These are phyloP conservation scores for Magnaporthiopsis poae DNA, from an alignment of 2,329 filamentous ascomycete species.

Conservation along the genomic window DNA sequence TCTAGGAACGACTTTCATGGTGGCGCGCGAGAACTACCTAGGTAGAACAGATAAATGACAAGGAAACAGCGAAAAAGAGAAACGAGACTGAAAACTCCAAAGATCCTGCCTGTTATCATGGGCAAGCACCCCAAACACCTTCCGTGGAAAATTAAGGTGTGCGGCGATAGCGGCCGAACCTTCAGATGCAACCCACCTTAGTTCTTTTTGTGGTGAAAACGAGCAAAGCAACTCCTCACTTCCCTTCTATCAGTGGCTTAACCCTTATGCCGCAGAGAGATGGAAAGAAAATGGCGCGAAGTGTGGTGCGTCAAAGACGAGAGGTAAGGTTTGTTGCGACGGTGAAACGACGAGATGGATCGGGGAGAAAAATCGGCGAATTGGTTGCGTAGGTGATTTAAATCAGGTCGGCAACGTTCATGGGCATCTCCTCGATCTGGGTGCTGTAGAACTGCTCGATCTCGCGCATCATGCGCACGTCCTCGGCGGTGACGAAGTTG, in stretches of 20 bases:
- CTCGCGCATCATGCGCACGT: conserved; percentile 91
- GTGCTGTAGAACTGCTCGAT: conserved; percentile 96
- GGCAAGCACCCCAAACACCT: conserved; percentile 9
- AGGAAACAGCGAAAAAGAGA: conserved; percentile 2
- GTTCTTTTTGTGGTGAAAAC: conserved; percentile 5
- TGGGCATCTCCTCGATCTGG: conserved; percentile 97
- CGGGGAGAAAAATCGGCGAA: neutral
- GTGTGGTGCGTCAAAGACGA: conserved; percentile 12
- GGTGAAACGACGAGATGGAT: conserved; percentile 1
- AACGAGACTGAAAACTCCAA: conserved; percentile 7
- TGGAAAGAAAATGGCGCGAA: conserved; percentile 11
- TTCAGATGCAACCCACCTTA: conserved; percentile 10
- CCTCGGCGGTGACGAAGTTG: conserved; percentile 97
- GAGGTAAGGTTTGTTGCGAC: conserved; percentile 7
- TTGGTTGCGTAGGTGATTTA: conserved; percentile 7
- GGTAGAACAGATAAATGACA: conserved; percentile 8
- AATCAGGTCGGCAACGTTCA: conserved; percentile 69
- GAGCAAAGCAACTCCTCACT: conserved; percentile 10
- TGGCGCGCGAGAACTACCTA: conserved; percentile 8
- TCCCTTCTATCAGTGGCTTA: conserved; percentile 14
- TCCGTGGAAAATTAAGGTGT: conserved; percentile 8
- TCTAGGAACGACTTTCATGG: conserved; percentile 5
- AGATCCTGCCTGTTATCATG: conserved; percentile 9
- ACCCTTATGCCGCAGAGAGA: conserved; percentile 12
- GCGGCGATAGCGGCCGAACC: conserved; percentile 7